phyloP scores from a whole-genome alignment of 1,284 basidiomycete genomes.

The Austroboletus niveus region DNA sequence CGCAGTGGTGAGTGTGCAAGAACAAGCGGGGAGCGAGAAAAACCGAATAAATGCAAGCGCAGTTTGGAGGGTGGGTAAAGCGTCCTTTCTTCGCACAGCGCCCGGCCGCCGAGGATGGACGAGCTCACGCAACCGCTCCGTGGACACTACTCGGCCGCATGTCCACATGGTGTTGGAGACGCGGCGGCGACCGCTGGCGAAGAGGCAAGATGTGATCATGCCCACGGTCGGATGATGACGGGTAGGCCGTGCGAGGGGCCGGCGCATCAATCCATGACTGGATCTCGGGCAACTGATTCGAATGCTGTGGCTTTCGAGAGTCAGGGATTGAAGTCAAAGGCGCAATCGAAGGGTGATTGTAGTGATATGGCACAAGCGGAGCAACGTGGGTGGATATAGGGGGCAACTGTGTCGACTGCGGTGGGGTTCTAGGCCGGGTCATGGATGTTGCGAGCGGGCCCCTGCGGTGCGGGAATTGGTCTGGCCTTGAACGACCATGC shows the following conservation, averaged over 20 bases:
- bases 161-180: slow-evolving; percentile 34
- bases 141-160: slow-evolving; percentile 31
- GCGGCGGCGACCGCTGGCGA: slow-evolving; percentile 34
- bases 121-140: slow-evolving; percentile 29
- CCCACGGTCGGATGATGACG: slow-evolving; percentile 30
- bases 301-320: slow-evolving; percentile 32
- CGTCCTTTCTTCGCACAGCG: slow-evolving; percentile 11
- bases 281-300: slow-evolving; percentile 34
- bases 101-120: slow-evolving; percentile 15
- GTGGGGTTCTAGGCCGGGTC: slow-evolving; percentile 35
- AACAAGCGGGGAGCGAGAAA: slow-evolving; percentile 10
- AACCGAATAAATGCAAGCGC: slow-evolving; percentile 3
- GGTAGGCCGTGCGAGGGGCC: slow-evolving; percentile 27
- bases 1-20: slow-evolving; percentile 19
- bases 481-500: slow-evolving; percentile 73
- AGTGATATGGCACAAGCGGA: slow-evolving; percentile 44
- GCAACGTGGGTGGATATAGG: slow-evolving; percentile 36
- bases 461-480: slow-evolving; percentile 78
- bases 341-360: slow-evolving; percentile 48
- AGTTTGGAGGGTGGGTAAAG: neutral
- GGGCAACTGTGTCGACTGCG: slow-evolving; percentile 37
- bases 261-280: slow-evolving; percentile 37
- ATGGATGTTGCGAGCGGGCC: slow-evolving; percentile 55
- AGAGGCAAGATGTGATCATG: slow-evolving; percentile 31
- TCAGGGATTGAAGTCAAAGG: slow-evolving; percentile 39